Evolutionary conservation across 2,329 filamentous ascomycete species (phyloP).

Genomic region (Remersonia thermophila): DNA sequence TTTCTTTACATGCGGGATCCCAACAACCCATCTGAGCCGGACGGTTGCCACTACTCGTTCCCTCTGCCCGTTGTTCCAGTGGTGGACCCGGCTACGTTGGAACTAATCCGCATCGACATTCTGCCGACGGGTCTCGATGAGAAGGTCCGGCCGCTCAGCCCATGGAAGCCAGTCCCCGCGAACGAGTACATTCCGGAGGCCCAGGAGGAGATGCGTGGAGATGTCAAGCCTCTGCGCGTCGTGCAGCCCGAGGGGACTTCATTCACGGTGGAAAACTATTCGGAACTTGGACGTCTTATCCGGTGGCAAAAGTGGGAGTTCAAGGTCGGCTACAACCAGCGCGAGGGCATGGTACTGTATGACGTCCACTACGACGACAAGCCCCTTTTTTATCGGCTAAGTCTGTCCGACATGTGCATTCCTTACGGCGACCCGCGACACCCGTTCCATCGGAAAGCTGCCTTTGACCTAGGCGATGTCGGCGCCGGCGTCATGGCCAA

Average conservation of each 20-base stretch:
- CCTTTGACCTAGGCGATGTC: constrained; percentile 55
- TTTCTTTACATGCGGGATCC: constrained; percentile 57
- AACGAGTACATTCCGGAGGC: constrained; percentile 56
- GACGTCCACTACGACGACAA: constrained; percentile 49
- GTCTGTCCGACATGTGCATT: constrained; percentile 50
- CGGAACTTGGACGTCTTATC: constrained; percentile 20
- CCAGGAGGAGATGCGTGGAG: constrained; percentile 40
- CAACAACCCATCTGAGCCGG: constrained; percentile 42
- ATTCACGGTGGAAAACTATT: constrained; percentile 28
- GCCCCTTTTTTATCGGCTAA: constrained; percentile 47
- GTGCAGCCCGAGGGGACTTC: constrained; percentile 52
- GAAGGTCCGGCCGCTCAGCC: constrained; percentile 39
- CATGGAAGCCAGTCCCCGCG: constrained; percentile 42
- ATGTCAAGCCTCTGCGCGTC: constrained; percentile 51
- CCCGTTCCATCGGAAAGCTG: constrained; percentile 53
- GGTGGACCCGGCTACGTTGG: constrained; percentile 47
- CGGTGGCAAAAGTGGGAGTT: constrained; percentile 41
- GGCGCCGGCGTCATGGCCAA: constrained; percentile 54
- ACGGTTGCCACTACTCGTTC: constrained; percentile 58
- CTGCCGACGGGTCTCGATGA: constrained; percentile 55
- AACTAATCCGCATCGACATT: constrained; percentile 56
- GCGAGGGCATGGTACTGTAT: constrained; percentile 51
- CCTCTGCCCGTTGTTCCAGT: constrained; percentile 57
- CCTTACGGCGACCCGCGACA: constrained; percentile 50
- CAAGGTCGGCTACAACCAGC: constrained; percentile 51